A percentile compares a stretch with the other conserved stretches of the same genome.
These are phyloP conservation scores for Cryptococcus sp. DNA, from an alignment of 1,284 basidiomycete genomes.

Conservation along the genomic window DNA sequence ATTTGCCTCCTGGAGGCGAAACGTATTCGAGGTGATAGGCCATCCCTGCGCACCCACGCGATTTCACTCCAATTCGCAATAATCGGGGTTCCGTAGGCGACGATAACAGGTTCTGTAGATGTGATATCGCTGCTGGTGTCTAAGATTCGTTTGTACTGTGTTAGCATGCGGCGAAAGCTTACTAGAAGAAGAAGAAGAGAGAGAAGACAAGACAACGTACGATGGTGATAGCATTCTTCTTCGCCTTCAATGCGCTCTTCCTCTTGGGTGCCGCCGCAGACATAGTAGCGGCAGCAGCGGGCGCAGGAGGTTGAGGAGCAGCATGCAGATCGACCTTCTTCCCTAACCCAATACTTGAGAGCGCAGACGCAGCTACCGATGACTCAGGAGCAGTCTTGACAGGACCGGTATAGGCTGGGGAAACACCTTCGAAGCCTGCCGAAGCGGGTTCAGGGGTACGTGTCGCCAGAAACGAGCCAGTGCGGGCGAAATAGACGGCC, in stretches of 20 bases:
- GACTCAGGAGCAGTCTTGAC: constrained; percentile 6
- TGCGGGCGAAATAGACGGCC: background rate
- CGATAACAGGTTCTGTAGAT: constrained; percentile 67
- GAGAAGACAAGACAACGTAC: background rate
- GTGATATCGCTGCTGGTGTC: constrained; percentile 78
- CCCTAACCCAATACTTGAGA: constrained; percentile 15
- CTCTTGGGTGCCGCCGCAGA: constrained; percentile 20
- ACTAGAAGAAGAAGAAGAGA: constrained; percentile 3
- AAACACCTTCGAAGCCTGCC: constrained; percentile 29
- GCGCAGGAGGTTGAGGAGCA: constrained; percentile 10
- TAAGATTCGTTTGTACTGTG: constrained; percentile 53
- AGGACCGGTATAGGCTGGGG: constrained; percentile 28
- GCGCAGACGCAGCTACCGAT: constrained; percentile 7
- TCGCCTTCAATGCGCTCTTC: constrained; percentile 59
- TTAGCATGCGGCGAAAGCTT: background rate
- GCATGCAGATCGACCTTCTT: constrained; percentile 7
- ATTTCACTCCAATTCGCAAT: constrained; percentile 91
- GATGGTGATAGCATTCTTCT: constrained; percentile 74
- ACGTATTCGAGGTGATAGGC: constrained; percentile 98
- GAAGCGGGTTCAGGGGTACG: background rate
- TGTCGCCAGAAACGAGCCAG: background rate
- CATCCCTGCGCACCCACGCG: constrained; percentile 99
- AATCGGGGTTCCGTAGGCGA: constrained; percentile 67
- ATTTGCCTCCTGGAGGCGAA: constrained; percentile 76
- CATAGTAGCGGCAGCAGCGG: constrained; percentile 2